Base-by-base conservation (phyloP, 2,329 filamentous ascomycete genomes). In the Diaporthe longicolla region DNA sequence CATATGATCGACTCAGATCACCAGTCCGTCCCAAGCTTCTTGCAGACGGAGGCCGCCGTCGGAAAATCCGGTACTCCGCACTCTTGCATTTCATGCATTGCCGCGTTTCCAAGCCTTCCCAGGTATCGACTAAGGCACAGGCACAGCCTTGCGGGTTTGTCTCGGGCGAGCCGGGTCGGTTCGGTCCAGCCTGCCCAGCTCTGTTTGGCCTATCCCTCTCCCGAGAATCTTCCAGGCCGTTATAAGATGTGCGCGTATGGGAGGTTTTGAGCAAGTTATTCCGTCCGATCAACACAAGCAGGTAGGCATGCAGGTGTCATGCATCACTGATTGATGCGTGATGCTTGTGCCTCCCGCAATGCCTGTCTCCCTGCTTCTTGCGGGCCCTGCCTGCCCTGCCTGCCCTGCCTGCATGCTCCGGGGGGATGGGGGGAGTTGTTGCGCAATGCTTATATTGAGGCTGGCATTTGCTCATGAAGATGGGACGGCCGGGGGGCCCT, bases 31-130 rank as follows among this genome's bases (percentile, higher is more conserved):
- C 63, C 45, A 35, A 54, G 17, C 63, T 68, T 15, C 40, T 43
- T 68, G 63, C 43, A 66, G 61, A 54, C 63, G 63, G 63, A 68
- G 63, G 63, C 63, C 63, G 63, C 63, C 63, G 32, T 54, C 63
- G 63, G 48, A 54, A 54, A 54, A 54, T 13, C 32, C 48, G 63
- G 63, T 54, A 19, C 48, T 54, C 32, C 26, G 63, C 63, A 52
- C 8, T 48, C 45, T 21, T 50, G 45, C 45, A 50, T 50, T 68
- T 68, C 63, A 68, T 68, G 45, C 63, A n/a, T 68, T 45, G 63
- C 26, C 45, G 35, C 29, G 63, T 52, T 26, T 52, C 63, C 63
- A 66, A 52, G 29, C 19, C 37, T 40, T 8, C 24, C 45, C 48
- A 68, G 48, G 63, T 50, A n/a, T 54, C 32, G 63, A 26, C 63